These are phyloP conservation scores for Pelargonium citronellum DNA, from an alignment of 441 rosid species.

Conservation along the genomic window DNA sequence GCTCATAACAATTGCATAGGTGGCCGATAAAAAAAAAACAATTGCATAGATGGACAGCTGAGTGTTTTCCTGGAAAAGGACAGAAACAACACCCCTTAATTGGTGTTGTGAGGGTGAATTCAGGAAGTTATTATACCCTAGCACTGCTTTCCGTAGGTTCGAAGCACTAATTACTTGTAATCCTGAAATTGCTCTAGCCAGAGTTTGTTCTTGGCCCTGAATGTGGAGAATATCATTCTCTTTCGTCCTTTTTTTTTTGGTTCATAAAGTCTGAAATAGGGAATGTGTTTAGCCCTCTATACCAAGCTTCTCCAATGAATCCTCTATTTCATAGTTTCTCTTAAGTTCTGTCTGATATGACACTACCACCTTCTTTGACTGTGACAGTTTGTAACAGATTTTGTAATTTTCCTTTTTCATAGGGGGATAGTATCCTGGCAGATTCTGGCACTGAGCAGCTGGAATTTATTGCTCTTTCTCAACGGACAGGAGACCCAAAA, in stretches of 20 bases:
- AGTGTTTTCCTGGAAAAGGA: neutral
- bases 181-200: neutral
- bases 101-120: neutral
- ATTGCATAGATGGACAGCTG: neutral
- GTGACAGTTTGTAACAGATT: slow-evolving; percentile 11
- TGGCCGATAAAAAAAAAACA: neutral
- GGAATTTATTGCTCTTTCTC: slow-evolving; percentile 97
- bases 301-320: neutral
- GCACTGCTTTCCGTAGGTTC: neutral
- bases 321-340: neutral
- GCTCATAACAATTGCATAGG: neutral
- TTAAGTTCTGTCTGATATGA: slow-evolving; percentile 5
- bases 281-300: no score
- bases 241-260: no score
- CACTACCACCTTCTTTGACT: neutral
- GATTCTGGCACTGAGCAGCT: slow-evolving; percentile 98
- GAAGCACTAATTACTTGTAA: neutral
- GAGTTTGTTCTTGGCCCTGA: neutral
- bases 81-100: neutral
- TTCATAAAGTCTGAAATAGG: no score
- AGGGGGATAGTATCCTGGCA: slow-evolving; percentile 94
- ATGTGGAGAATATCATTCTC: no score
- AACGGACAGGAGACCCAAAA: slow-evolving; percentile 92
- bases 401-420: slow-evolving; percentile 19
- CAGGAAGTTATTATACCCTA: slow-evolving; percentile 7